A percentile compares a stretch with the other conserved stretches of the same genome.
These are phyloP conservation scores for Aegilops bicornis DNA, from an alignment of 176 grass and related monocot species.

Conservation along the genomic window DNA sequence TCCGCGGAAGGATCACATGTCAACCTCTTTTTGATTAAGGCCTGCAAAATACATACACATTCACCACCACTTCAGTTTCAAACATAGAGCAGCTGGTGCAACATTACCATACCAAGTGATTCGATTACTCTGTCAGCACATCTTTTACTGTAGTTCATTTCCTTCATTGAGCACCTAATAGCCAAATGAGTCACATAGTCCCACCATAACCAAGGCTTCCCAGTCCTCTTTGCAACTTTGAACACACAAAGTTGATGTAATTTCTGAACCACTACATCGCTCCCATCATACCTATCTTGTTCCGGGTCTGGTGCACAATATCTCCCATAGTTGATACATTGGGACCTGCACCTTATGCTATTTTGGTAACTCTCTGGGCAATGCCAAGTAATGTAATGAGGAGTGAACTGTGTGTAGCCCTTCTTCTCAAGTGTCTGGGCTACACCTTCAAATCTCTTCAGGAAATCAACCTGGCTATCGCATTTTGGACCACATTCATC, in stretches of 20 bases:
- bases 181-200: slow-evolving; percentile 85
- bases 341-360: slow-evolving; percentile 80
- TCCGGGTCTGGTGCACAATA: slow-evolving; percentile 84
- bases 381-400: too few species aligned
- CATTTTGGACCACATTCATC: slow-evolving; percentile 92
- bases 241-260: slow-evolving; percentile 70
- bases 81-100: not conserved
- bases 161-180: slow-evolving; percentile 76
- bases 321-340: slow-evolving; percentile 73
- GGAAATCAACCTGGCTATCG: too few species aligned
- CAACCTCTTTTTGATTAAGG: slow-evolving; percentile 48
- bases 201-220: slow-evolving; percentile 90
- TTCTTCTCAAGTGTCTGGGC: too few species aligned
- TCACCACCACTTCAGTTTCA: not conserved
- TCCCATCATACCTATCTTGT: slow-evolving; percentile 86
- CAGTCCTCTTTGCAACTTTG: slow-evolving; percentile 64
- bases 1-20: not conserved
- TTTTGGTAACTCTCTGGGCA: slow-evolving; percentile 49
- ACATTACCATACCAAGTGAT: slow-evolving; percentile 63
- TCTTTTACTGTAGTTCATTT: slow-evolving; percentile 51
- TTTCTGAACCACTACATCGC: slow-evolving; percentile 85
- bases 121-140: slow-evolving; percentile 70
- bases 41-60: slow-evolving; percentile 41
- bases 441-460: too few species aligned
- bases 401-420: too few species aligned